Base-by-base conservation (phyloP, 2,329 filamentous ascomycete genomes). In the Colletotrichum somersetense region DNA sequence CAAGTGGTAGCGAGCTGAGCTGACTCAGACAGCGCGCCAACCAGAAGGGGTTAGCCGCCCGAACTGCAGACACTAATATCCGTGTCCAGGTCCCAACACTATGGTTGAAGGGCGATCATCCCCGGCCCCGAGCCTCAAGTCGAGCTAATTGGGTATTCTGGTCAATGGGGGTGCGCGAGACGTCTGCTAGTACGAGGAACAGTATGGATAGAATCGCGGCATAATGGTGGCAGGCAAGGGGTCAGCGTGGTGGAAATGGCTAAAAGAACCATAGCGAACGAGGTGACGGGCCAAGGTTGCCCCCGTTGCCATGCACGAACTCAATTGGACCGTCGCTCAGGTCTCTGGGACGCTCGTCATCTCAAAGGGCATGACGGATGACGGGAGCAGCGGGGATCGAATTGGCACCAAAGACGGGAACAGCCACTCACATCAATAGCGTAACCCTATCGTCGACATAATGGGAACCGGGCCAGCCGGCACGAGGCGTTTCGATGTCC, bases 101-200 rank as follows among this genome's bases (percentile, higher is more conserved):
- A 52, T 46, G 73, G 73, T 73, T 72, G 57, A 68, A 67, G 63
- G 67, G 67, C 67, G 73, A 72, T 74, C 48, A 30, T 52, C 23
- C 73, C 73, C 71, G 61, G 52, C 61, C 65, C 40, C 62, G 71
- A 61, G 33, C 23, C 65, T 52, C 59, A 67, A 57, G 40, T 46
- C 56, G 67, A 53, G 40, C 23, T 61, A 30, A 30, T 30, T 30
- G 4, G 30, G 30, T 30, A 30, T 14, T 30, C 40, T 62, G 23
- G 53, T 53, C 30, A 33, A 73, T 71, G 62, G 66, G 71, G 26
- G 18, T 44, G 55, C 48, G 35, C 57, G 38, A 46, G 20, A 50
- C 50, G 67, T 38, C 53, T 46, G 46, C 57, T 62, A n/a, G 55
- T 44, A 46, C 52, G 56, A 73, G 56, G 48, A 48, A 56, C 33